phyloP scores from a whole-genome alignment of 1,284 basidiomycete genomes.

The Ganoderma lingzhi region DNA sequence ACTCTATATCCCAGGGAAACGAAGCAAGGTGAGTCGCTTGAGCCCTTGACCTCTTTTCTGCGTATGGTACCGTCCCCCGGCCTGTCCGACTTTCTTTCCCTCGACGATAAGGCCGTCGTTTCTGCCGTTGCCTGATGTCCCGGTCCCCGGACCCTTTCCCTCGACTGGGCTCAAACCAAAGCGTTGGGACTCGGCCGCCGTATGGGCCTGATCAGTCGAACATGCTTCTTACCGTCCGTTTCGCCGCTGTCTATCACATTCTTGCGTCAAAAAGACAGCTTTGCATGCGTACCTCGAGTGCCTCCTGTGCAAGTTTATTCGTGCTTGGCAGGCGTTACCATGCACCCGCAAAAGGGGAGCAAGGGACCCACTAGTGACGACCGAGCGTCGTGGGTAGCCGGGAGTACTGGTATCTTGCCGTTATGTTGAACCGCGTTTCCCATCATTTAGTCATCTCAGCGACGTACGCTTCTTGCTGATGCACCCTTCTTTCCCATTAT shows the following conservation, averaged over 20 bases:
- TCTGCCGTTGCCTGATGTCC: constrained; percentile 23
- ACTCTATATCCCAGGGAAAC: constrained; percentile 80
- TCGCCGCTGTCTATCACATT: constrained; percentile 9
- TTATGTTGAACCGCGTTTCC: constrained; percentile 3
- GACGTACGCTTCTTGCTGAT: constrained; percentile 6
- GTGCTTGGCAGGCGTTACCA: constrained; percentile 2
- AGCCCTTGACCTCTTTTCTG: constrained; percentile 10
- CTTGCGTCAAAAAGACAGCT: background rate
- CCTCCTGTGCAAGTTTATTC: constrained; percentile 2
- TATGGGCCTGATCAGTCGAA: constrained; percentile 21
- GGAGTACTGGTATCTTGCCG: constrained; percentile 26
- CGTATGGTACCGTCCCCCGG: constrained; percentile 8
- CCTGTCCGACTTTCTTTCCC: constrained; percentile 16
- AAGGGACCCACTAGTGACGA: constrained; percentile 9
- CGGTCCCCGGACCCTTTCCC: constrained; percentile 21
- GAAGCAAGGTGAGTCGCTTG: constrained; percentile 61
- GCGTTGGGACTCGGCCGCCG: constrained; percentile 27
- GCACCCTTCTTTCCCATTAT: constrained; percentile 4
- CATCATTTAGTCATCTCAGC: background rate
- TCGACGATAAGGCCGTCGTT: constrained; percentile 25
- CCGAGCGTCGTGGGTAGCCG: constrained; percentile 16
- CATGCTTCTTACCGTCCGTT: constrained; percentile 21
- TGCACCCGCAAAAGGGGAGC: background rate
- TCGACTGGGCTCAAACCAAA: constrained; percentile 10
- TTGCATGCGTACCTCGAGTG: constrained; percentile 1